Conservation (phyloP, 148 eudicot genomes). For the Hydrangea macrophylla region DNA sequence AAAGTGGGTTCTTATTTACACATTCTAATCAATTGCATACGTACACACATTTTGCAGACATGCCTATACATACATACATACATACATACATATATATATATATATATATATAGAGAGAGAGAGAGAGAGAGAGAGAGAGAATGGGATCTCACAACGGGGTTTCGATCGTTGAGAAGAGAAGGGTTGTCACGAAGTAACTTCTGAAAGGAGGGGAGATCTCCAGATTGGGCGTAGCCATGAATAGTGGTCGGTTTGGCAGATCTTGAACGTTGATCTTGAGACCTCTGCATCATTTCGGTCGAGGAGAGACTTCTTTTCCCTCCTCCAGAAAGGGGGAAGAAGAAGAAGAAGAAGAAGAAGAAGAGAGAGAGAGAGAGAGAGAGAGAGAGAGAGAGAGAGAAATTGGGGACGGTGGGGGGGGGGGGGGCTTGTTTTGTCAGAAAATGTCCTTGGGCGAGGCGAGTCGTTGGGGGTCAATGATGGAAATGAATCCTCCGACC, state of each 20-base stretch:
- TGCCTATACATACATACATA: not conserved
- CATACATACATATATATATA: too few relatives aligned
- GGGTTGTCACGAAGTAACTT: slow-evolving; percentile 61
- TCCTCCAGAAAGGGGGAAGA: not conserved
- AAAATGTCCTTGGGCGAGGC: too few relatives aligned
- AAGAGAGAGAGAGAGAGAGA: not conserved
- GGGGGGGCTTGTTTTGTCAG: not conserved
- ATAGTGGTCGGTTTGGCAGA: slow-evolving; percentile 61
- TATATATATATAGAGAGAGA: not conserved
- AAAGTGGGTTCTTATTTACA: too few relatives aligned
- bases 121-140: slow-evolving; percentile 6
- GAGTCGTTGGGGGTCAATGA: not conserved
- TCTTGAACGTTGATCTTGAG: slow-evolving; percentile 53
- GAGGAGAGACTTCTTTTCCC: not conserved
- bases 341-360: not conserved
- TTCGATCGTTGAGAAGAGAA: slow-evolving; percentile 78
- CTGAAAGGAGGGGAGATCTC: slow-evolving; percentile 59
- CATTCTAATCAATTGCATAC: too few relatives aligned
- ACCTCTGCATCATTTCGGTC: slow-evolving; percentile 47
- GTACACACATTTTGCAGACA: not conserved
- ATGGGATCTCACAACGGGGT: slow-evolving; percentile 72
- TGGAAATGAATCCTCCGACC: not conserved
- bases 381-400: not conserved
- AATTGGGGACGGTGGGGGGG: not conserved
- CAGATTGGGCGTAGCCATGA: slow-evolving; percentile 79